Conservation (phyloP, 306 rosid species). For the Citrullus colocynthis region DNA sequence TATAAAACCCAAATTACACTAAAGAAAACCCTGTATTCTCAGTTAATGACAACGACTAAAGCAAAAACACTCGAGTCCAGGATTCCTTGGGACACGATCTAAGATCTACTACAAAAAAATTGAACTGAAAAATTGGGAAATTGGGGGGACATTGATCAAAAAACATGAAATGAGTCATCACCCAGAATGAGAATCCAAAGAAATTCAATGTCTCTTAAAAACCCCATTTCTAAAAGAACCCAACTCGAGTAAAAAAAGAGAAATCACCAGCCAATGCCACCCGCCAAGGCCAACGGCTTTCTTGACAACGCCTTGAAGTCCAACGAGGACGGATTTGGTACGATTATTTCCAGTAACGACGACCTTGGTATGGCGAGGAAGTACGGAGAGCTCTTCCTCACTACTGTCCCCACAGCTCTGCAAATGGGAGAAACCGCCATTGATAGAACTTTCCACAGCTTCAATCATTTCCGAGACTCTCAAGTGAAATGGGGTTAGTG, state of each 20-base stretch:
- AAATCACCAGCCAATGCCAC: constrained; percentile 99
- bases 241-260: background rate
- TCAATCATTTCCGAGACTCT: constrained; percentile 41
- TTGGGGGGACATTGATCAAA: constrained; percentile 11
- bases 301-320: constrained; percentile 93
- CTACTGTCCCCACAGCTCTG: constrained; percentile 95
- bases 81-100: background rate
- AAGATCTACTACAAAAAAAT: background rate
- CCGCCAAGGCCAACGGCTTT: constrained; percentile 97
- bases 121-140: background rate
- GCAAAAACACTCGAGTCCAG: background rate
- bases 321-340: constrained; percentile 96
- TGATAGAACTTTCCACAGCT: constrained; percentile 75
- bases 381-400: constrained; percentile 91
- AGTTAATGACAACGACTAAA: background rate
- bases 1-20: background rate
- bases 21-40: background rate
- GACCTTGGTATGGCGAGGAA: constrained; percentile 95
- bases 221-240: background rate
- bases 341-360: constrained; percentile 97
- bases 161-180: background rate
- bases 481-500: background rate
- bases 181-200: background rate
- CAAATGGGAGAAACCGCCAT: constrained; percentile 76
- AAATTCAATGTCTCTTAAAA: background rate